phyloP scores from a whole-genome alignment of 1,284 basidiomycete species.

The Moesziomyces globuligerus region DNA sequence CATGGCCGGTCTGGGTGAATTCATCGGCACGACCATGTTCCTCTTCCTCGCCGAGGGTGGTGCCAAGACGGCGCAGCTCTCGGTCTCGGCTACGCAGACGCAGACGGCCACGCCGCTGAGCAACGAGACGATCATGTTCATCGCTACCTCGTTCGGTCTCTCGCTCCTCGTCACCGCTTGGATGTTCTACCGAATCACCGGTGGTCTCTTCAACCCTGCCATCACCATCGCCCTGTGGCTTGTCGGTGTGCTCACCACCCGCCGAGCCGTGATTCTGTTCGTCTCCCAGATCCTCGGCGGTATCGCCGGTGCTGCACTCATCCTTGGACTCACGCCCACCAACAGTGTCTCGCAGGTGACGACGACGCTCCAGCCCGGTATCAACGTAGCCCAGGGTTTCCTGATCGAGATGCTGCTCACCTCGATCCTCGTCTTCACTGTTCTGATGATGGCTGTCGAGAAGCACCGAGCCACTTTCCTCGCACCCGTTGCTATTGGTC shows the following conservation, averaged over 20 bases:
- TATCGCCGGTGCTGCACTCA: conserved; percentile 42
- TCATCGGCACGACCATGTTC: conserved; percentile 52
- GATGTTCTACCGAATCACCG: conserved; percentile 79
- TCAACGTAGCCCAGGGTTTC: conserved; percentile 47
- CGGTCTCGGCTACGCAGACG: conserved; percentile 11
- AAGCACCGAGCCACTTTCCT: conserved; percentile 77
- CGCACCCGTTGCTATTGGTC: conserved; percentile 78
- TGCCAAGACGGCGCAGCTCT: conserved; percentile 46
- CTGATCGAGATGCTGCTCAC: conserved; percentile 39
- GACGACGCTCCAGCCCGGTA: conserved; percentile 64
- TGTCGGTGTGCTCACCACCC: conserved; percentile 68
- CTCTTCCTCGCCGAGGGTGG: conserved; percentile 52
- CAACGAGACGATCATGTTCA: conserved; percentile 54
- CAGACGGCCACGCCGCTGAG: conserved; percentile 24
- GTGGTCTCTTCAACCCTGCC: conserved; percentile 72
- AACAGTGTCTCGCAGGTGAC: conserved; percentile 61
- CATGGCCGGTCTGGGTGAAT: conserved; percentile 42
- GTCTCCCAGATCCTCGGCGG: conserved; percentile 59
- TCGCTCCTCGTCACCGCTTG: conserved; percentile 68
- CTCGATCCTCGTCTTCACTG: conserved; percentile 42
- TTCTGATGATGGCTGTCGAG: conserved; percentile 52
- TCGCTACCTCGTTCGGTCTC: conserved; percentile 53
- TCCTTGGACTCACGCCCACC: conserved; percentile 30
- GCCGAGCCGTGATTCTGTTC: conserved; percentile 68
- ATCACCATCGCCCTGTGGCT: conserved; percentile 69